Base-by-base conservation (phyloP, 1,284 basidiomycete genomes). In the Microbotryum violaceum region DNA sequence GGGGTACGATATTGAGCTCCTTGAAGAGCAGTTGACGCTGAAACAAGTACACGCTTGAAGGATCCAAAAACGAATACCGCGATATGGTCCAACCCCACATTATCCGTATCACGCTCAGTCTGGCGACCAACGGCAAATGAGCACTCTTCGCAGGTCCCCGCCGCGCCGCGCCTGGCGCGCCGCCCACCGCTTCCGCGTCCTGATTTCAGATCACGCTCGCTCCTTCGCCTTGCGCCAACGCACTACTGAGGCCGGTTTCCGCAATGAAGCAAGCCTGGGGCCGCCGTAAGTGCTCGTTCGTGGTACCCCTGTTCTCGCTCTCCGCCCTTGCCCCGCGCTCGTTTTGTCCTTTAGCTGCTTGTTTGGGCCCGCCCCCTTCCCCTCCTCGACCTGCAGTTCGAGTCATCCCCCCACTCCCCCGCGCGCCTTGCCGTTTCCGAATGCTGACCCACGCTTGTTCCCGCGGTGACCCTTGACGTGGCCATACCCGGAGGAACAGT, bases 231-330 rank as follows among this genome's bases (percentile, higher is more conserved):
- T 42, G 37, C 37, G 37, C 37, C 37, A 42, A 42, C 37, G 37
- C 37, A 42, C 37, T 42, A 18, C 37, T 42, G 6, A 42, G 37
- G 37, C 37, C 37, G 37, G 37, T 4, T 18, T 18, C 54, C 31
- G 3, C 33, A 12, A 20, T 49, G 47, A 20, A 45, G 37, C 44
- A 57, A 21, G 53, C 62, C 14, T 67, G 66, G 66, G 66, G 66
- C 3, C 66, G 66, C 21, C 59, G 66, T 67, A 31, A 31, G 66
- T 63, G n/a, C 45, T 42, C 37, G 37, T 42, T 31, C 37, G 37
- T 42, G 37, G 37, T 42, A 16, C 37, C 37, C 37, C 37, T 42
- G 37, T 42, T 16, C 47, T 31, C 23, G 14, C 44, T 45, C 33
- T 12, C 45, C 21, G 33, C 42, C 33, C 25, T 33, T 31, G 6